Evolutionary conservation across 305 asterid species (phyloP).

Genomic region (Solanum hybrid): DNA sequence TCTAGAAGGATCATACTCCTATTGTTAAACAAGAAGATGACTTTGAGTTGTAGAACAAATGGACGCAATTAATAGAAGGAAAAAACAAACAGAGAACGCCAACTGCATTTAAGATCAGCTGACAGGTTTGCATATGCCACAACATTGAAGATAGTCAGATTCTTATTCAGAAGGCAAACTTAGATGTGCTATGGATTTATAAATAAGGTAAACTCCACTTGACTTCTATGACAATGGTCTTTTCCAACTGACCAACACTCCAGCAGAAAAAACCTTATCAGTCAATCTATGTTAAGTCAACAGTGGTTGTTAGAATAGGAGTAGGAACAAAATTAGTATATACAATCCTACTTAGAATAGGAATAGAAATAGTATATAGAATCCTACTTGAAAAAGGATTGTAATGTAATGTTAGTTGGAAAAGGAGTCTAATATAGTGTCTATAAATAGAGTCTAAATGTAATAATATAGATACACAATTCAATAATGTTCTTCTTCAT

Average conservation of each 20-base stretch:
- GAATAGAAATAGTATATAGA: no score
- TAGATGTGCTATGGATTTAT: neutral
- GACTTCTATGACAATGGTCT: neutral
- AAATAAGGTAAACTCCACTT: neutral
- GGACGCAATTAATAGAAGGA: neutral
- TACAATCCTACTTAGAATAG: neutral
- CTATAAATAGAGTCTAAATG: neutral
- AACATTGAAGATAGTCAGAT: neutral
- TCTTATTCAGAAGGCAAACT: neutral
- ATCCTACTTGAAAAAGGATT: neutral
- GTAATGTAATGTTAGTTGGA: neutral
- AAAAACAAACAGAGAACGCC: neutral
- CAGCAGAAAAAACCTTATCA: neutral
- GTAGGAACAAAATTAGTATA: neutral
- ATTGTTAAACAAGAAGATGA: neutral
- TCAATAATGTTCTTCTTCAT: neutral
- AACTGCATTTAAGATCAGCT: neutral
- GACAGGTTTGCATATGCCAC: slow-evolving; percentile 3
- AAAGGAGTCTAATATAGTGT: neutral
- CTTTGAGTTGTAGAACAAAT: neutral
- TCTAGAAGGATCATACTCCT: neutral
- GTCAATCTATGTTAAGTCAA: neutral
- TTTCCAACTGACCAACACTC: neutral
- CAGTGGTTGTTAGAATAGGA: neutral
- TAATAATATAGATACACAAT: neutral